phyloP scores from a whole-genome alignment of 2,329 filamentous ascomycete species.

The Exophiala oligosperma region DNA sequence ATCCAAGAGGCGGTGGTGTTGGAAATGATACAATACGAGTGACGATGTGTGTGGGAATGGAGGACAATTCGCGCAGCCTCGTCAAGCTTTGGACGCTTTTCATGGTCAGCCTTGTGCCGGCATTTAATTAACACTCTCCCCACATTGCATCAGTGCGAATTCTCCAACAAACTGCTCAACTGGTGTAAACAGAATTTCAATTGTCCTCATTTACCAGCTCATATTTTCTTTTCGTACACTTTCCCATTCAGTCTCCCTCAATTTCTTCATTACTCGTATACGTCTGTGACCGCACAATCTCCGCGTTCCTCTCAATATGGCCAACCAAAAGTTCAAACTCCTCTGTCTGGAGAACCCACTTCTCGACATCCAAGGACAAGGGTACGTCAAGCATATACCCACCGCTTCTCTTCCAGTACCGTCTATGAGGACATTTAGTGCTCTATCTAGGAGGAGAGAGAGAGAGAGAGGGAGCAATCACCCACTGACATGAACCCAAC shows the following conservation, averaged over 20 bases:
- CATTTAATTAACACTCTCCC: neutral
- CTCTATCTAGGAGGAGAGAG: neutral
- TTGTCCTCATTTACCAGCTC: neutral
- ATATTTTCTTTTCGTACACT: neutral
- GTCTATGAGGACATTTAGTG: neutral
- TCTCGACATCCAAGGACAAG: constrained; percentile 87
- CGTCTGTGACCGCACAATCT: constrained; percentile 8
- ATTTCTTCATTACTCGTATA: neutral
- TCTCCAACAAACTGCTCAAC: neutral
- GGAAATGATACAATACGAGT: neutral
- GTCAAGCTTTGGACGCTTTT: neutral
- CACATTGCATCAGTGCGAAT: neutral
- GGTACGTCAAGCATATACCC: constrained; percentile 45
- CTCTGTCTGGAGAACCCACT: constrained; percentile 97
- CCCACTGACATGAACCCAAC: constrained; percentile 1
- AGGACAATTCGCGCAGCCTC: neutral
- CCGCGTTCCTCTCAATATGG: constrained; percentile 54
- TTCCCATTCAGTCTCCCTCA: neutral
- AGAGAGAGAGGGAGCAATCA: neutral
- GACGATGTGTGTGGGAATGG: no score
- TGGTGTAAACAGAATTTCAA: neutral
- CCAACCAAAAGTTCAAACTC: constrained; percentile 79
- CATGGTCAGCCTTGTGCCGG: neutral
- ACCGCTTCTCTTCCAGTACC: neutral
- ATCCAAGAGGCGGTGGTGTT: no score